A percentile compares a stretch with the other conserved stretches of the same genome.
Conservation (phyloP, 129 eudicot species). For the Oenanthe sinensis region DNA sequence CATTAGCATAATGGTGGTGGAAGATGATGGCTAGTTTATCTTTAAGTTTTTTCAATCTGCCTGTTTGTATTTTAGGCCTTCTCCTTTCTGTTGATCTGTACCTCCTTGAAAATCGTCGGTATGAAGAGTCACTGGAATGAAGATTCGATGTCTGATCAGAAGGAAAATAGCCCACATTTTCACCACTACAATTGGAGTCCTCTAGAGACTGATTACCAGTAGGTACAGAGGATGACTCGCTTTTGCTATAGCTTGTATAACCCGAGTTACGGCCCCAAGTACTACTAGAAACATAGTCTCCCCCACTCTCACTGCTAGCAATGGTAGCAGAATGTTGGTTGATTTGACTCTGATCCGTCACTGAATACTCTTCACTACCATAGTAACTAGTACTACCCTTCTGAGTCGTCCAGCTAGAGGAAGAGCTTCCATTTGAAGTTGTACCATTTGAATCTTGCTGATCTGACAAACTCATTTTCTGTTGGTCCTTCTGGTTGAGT, state of each 20-base stretch:
- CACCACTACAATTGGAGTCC: constrained; percentile 17
- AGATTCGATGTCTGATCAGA: constrained; percentile 12
- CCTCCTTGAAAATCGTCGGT: constrained; percentile 11
- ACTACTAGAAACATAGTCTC: constrained; percentile 15
- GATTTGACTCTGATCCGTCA: constrained; percentile 4
- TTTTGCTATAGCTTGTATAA: constrained; percentile 20
- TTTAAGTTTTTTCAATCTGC: constrained; percentile 39
- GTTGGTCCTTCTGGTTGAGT: constrained; percentile 5
- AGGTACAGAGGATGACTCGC: constrained; percentile 23
- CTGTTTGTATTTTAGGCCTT: constrained; percentile 20
- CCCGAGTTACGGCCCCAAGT: constrained; percentile 18
- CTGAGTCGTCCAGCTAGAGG: constrained; percentile 33
- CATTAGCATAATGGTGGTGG: constrained; percentile 36
- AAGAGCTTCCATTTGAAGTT: constrained; percentile 23
- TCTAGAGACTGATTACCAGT: constrained; percentile 13
- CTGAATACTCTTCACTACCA: constrained; percentile 35
- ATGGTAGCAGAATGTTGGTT: neutral
- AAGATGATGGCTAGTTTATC: constrained; percentile 55
- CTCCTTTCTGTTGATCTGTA: constrained; percentile 4
- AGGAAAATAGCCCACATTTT: constrained; percentile 12
- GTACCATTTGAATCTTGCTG: constrained; percentile 29
- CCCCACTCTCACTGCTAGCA: constrained; percentile 22
- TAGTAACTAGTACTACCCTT: constrained; percentile 21
- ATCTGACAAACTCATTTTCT: constrained; percentile 14
- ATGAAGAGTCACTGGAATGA: constrained; percentile 7